Conservation (phyloP, 345 rosid genomes). For the Hibiscus syriacus region DNA sequence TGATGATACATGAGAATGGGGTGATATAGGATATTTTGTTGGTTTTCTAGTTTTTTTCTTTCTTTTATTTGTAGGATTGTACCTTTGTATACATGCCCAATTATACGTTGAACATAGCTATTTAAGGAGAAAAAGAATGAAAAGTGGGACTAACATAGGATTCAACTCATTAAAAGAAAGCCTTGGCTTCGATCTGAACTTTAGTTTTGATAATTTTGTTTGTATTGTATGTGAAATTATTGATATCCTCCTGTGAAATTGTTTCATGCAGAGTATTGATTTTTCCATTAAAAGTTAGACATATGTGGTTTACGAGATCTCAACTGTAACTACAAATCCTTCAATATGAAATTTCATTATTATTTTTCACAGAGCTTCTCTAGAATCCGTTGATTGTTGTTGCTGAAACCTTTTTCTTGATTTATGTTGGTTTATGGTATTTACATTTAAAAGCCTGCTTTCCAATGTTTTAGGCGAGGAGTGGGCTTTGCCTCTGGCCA, state of each 20-base stretch:
- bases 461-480: conserved; percentile 46
- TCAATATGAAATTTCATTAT: not conserved
- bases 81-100: not conserved
- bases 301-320: not conserved
- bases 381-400: not conserved
- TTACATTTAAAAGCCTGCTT: conserved; percentile 5
- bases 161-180: not conserved
- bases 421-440: not conserved
- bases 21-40: not conserved
- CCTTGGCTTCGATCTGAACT: not conserved
- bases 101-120: not conserved
- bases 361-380: not conserved
- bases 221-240: not conserved
- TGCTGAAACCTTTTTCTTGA: not conserved
- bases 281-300: not conserved
- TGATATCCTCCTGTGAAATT: not conserved
- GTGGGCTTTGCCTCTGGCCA: conserved; percentile 74
- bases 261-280: not conserved
- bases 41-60: not conserved
- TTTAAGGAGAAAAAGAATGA: not conserved
- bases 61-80: not conserved
- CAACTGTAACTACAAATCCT: not conserved
- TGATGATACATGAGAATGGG: not conserved
- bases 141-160: not conserved
- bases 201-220: not conserved